Evolutionary conservation across 1,284 basidiomycete genomes (phyloP).

Genomic region (Boletus semigastroideus): DNA sequence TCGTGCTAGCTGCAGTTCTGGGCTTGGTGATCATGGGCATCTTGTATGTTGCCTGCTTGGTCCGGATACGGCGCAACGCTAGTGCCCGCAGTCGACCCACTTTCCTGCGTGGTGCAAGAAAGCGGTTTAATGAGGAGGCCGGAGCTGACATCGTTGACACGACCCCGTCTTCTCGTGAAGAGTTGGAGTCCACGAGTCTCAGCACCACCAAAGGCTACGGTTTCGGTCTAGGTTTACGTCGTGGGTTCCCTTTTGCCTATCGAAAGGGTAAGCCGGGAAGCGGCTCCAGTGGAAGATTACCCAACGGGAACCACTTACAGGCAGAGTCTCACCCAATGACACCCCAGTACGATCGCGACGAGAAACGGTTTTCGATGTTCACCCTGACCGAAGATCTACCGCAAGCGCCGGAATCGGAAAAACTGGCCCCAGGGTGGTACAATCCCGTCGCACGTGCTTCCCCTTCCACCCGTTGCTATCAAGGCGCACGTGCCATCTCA

Average conservation of each 20-base stretch:
- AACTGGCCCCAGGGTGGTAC: conserved; percentile 32
- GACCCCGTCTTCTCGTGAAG: conserved; percentile 20
- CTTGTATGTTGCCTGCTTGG: conserved; percentile 39
- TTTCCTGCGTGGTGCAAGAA: neutral
- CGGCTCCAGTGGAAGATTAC: conserved; percentile 20
- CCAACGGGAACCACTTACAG: conserved; percentile 4
- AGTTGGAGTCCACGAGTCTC: conserved; percentile 27
- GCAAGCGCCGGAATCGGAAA: conserved; percentile 31
- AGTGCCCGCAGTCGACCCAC: conserved; percentile 20
- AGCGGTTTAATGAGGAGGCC: neutral
- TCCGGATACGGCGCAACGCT: conserved; percentile 43
- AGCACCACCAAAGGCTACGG: conserved; percentile 34
- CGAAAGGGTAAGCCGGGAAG: conserved; percentile 26
- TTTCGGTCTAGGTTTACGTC: conserved; percentile 33
- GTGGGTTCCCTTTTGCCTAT: conserved; percentile 25
- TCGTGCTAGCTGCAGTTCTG: conserved; percentile 54
- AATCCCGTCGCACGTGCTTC: conserved; percentile 23
- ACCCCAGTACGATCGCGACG: conserved; percentile 21
- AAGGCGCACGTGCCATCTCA: conserved; percentile 12
- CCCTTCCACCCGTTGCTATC: conserved; percentile 9
- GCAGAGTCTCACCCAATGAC: conserved; percentile 27
- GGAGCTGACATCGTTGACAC: conserved; percentile 10
- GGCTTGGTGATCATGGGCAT: conserved; percentile 44
- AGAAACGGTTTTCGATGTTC: conserved; percentile 29
- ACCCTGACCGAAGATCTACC: conserved; percentile 22